Evolutionary conservation across 208 protist species (phyloP), one percentile per base, ranked within the genome.

Genomic region (Acanthamoeba lenticulata): DNA sequence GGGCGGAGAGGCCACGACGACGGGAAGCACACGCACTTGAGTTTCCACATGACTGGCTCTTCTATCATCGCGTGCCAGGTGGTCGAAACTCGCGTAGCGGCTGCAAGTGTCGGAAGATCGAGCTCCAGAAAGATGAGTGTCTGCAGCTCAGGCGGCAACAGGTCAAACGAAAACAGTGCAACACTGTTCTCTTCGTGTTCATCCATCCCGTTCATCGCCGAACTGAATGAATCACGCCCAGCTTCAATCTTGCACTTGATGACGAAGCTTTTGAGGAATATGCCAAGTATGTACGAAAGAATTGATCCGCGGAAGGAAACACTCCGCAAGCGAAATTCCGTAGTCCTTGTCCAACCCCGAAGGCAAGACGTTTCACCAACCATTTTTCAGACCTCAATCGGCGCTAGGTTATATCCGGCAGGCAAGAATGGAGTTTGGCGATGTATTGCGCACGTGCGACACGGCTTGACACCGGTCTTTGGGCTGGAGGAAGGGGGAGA

Each of bases 101-200:
- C 34, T 0, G 85, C 85, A 3, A 91, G 40, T 4, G 85, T 72
- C 19, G 7, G 21, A 21, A 72, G 38, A 72, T 91, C 55, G 0
- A 91, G 85, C 36, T 17, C 2, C 55, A 91, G 36, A 38, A 91
- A 91, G 11, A 91, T 49, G 38, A 72, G 85, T 0, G 38, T 72
- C n/a, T 91, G 49, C 5, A 91, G 55, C 60, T 91, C 55, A 11
- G 85, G 85, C 21, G 85, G 85, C 55, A 91, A 62, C 34, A 34
- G 49, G 72, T 91, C 55, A 19, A 91, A 74, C 21, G 36, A 36
- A 24, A 91, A 91, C 19, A 91, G 15, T 17, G 21, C 1, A 2
- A 13, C 27, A 21, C 17, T 13, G 15, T 27, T n/a, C 34, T 83
- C 36, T 1, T 17, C 21, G 29, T 47, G 40, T 11, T 38, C 74